Evolutionary conservation across 2,329 filamentous ascomycete genomes (phyloP).

Genomic region (Botryosphaeria dothidea): DNA sequence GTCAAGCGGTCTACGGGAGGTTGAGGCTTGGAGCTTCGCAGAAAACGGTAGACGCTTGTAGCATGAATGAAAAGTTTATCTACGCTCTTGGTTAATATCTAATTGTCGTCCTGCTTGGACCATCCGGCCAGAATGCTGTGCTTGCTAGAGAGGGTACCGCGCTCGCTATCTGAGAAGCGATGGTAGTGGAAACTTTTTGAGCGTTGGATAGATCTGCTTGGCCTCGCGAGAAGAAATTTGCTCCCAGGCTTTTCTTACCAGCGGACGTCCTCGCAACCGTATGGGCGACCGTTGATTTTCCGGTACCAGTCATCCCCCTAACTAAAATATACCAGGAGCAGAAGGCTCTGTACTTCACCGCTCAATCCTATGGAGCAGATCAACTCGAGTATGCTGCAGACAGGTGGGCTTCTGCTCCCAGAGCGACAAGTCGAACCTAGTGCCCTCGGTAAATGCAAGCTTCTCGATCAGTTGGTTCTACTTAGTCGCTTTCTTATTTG

Average conservation of each 20-base stretch:
- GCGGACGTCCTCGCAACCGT: slow-evolving; percentile 28
- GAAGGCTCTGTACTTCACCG: slow-evolving; percentile 26
- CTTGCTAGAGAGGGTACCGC: slow-evolving; percentile 19
- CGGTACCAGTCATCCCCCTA: slow-evolving; percentile 35
- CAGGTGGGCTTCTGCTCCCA: slow-evolving; percentile 20
- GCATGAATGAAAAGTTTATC: slow-evolving; percentile 33
- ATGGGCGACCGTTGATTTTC: slow-evolving; percentile 36
- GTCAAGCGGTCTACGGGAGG: too few species aligned
- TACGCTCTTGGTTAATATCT: slow-evolving; percentile 30
- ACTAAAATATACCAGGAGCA: slow-evolving; percentile 34
- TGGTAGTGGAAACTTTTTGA: slow-evolving; percentile 23
- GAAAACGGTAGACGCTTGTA: slow-evolving; percentile 24
- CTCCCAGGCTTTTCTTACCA: slow-evolving; percentile 16
- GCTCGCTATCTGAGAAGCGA: slow-evolving; percentile 23
- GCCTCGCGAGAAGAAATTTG: slow-evolving; percentile 27
- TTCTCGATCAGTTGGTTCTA: background rate
- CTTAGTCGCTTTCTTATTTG: background rate
- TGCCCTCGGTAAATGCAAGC: background rate
- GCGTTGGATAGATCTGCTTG: slow-evolving; percentile 22
- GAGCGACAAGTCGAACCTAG: background rate
- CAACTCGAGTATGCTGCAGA: slow-evolving; percentile 27
- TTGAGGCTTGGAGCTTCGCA: slow-evolving; percentile 11
- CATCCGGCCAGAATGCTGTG: slow-evolving; percentile 2
- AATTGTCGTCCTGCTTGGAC: slow-evolving; percentile 26
- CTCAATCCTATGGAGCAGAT: slow-evolving; percentile 27